These are phyloP conservation scores for Hyphodiscus hymeniophilus DNA, from an alignment of 495 filamentous ascomycete species.

Conservation along the genomic window DNA sequence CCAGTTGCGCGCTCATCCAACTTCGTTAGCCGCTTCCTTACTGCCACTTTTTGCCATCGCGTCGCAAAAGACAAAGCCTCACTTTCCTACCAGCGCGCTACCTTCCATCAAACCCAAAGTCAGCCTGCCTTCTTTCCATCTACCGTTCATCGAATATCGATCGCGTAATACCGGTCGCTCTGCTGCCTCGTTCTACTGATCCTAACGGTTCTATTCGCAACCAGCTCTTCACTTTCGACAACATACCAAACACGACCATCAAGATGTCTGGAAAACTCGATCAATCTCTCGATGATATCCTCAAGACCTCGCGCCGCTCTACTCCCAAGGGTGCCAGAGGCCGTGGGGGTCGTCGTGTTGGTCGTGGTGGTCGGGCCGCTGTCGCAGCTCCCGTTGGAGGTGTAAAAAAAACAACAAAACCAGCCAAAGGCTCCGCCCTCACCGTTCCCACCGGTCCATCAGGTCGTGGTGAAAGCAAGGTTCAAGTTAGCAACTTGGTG, in stretches of 20 bases:
- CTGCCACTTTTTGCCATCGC: constrained; percentile 19
- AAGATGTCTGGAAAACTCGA: constrained; percentile 89
- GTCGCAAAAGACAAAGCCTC: constrained; percentile 17
- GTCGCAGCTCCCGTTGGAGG: constrained; percentile 69
- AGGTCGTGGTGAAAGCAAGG: constrained; percentile 70
- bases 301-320: constrained; percentile 55
- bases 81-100: constrained; percentile 10
- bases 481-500: constrained; percentile 97
- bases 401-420: constrained; percentile 70
- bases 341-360: constrained; percentile 40
- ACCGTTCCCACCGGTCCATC: constrained; percentile 54
- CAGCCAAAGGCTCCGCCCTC: constrained; percentile 54
- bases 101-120: constrained; percentile 14
- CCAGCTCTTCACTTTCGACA: constrained; percentile 15
- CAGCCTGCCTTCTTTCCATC: constrained; percentile 16
- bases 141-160: constrained; percentile 8
- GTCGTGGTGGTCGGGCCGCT: constrained; percentile 37
- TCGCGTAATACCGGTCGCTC: constrained; percentile 12
- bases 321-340: constrained; percentile 39
- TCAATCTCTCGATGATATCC: constrained; percentile 90
- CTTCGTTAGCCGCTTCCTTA: constrained; percentile 30
- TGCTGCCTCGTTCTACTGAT: constrained; percentile 19
- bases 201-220: constrained; percentile 16
- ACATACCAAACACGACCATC: constrained; percentile 24
- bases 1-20: constrained; percentile 32